A percentile compares a stretch with the other conserved stretches of the same genome.
Conservation (phyloP, 176 grass and related monocot species). For the Musa itinerans region DNA sequence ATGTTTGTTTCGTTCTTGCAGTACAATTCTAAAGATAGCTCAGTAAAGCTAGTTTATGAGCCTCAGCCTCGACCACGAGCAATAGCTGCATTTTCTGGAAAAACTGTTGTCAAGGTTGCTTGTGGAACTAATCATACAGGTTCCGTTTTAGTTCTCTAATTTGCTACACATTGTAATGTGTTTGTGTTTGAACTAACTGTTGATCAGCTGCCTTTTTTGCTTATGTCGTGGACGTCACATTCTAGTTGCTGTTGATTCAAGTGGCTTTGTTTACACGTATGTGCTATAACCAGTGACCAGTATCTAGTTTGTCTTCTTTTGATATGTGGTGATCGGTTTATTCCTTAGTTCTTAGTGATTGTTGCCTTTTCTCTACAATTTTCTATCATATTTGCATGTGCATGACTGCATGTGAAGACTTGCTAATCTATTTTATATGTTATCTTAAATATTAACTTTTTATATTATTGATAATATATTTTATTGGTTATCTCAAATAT, state of each 20-base stretch:
- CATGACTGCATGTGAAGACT: background rate
- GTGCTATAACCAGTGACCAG: constrained; percentile 19
- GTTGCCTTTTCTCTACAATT: background rate
- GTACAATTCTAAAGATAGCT: constrained; percentile 90
- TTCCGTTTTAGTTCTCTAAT: constrained; percentile 17
- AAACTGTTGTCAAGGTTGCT: constrained; percentile 84
- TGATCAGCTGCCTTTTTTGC: background rate
- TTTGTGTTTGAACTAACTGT: background rate
- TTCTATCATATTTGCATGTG: too few relatives aligned
- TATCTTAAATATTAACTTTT: background rate
- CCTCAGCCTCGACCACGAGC: constrained; percentile 67
- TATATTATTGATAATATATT: constrained; percentile 7
- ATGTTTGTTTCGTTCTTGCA: constrained; percentile 35
- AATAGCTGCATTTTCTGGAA: constrained; percentile 71
- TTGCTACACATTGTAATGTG: background rate
- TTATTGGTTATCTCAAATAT: constrained; percentile 20
- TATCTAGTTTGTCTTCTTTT: constrained; percentile 1
- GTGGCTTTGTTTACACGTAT: constrained; percentile 99
- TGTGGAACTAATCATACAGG: constrained; percentile 99
- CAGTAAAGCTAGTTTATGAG: constrained; percentile 86
- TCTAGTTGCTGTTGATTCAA: constrained; percentile 96
- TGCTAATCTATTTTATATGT: background rate
- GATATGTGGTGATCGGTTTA: background rate
- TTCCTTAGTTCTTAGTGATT: background rate
- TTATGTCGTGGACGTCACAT: constrained; percentile 14